Evolutionary conservation across 2,329 filamentous ascomycete genomes (phyloP).

Genomic region (Colletotrichum sp.): DNA sequence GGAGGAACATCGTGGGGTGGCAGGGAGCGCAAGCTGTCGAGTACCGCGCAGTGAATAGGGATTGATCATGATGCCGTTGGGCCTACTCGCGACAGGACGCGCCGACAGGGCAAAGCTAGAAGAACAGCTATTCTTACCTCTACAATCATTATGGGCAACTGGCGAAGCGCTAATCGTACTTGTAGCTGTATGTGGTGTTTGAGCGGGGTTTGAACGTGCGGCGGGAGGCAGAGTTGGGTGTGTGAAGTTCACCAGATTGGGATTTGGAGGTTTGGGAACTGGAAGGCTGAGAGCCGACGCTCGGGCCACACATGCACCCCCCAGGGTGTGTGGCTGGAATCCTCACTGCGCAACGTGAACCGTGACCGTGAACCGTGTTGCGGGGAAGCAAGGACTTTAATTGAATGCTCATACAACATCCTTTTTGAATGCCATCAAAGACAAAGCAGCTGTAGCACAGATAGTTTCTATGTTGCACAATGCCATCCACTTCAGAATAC

Average conservation of each 20-base stretch:
- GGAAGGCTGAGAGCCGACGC: constrained; percentile 20
- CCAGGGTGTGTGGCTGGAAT: constrained; percentile 20
- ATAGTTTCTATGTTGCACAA: not conserved
- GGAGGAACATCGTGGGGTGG: not conserved
- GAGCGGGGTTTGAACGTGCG: not conserved
- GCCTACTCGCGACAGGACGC: not conserved
- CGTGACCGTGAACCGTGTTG: constrained; percentile 11
- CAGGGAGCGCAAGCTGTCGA: not conserved
- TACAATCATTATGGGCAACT: constrained; percentile 33
- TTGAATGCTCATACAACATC: not conserved
- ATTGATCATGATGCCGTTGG: not conserved
- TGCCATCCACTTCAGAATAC: not conserved
- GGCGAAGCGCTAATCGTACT: not conserved
- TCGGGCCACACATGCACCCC: constrained; percentile 3
- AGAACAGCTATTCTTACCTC: constrained; percentile 27
- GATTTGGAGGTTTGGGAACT: constrained; percentile 21
- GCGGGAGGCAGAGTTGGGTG: not conserved
- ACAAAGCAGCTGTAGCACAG: not conserved
- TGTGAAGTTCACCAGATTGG: constrained; percentile 19
- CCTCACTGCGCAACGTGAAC: not conserved
- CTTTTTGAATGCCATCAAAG: not conserved
- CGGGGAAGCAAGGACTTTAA: constrained; percentile 23
- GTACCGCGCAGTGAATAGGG: not conserved
- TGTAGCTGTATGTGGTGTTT: constrained; percentile 2
- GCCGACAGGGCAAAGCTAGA: not conserved